Conservation (phyloP, 2,329 filamentous ascomycete genomes). For the Microsporum ferrugineum region DNA sequence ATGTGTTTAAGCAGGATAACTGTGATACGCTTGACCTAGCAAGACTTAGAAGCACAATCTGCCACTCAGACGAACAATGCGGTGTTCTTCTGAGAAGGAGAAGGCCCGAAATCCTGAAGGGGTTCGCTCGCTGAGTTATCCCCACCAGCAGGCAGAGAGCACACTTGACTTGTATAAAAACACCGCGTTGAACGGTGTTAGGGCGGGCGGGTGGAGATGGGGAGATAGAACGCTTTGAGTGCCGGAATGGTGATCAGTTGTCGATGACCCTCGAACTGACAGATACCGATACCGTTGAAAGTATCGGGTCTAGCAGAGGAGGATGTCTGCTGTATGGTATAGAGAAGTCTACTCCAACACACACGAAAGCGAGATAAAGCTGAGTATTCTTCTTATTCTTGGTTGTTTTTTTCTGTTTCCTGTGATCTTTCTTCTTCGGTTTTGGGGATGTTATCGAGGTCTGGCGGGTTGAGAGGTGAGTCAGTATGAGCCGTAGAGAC, state of each 20-base stretch:
- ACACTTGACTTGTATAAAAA: slow-evolving; percentile 33
- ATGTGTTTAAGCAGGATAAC: slow-evolving; percentile 9
- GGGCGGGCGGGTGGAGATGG: slow-evolving; percentile 75
- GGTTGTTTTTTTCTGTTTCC: background rate
- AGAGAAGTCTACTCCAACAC: slow-evolving; percentile 10
- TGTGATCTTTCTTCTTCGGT: background rate
- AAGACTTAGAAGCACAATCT: slow-evolving; percentile 73
- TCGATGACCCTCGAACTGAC: slow-evolving; percentile 49
- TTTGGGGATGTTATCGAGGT: slow-evolving; percentile 50
- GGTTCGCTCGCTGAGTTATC: background rate
- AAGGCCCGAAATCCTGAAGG: slow-evolving; percentile 59
- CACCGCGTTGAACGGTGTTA: slow-evolving; percentile 58
- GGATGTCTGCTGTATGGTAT: slow-evolving; percentile 44
- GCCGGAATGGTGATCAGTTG: slow-evolving; percentile 75
- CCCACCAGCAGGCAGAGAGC: slow-evolving; percentile 47
- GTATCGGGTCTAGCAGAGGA: slow-evolving; percentile 80
- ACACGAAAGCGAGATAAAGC: background rate
- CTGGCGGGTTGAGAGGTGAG: slow-evolving; percentile 26
- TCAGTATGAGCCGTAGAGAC: slow-evolving; percentile 8
- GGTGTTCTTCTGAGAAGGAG: slow-evolving; percentile 85
- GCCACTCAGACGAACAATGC: slow-evolving; percentile 93
- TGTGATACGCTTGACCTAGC: slow-evolving; percentile 18
- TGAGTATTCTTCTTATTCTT: background rate
- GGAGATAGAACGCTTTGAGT: slow-evolving; percentile 68
- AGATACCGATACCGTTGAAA: slow-evolving; percentile 73